Evolutionary conservation across 257 asterid species (phyloP).

Genomic region (Solanum sejunctum): DNA sequence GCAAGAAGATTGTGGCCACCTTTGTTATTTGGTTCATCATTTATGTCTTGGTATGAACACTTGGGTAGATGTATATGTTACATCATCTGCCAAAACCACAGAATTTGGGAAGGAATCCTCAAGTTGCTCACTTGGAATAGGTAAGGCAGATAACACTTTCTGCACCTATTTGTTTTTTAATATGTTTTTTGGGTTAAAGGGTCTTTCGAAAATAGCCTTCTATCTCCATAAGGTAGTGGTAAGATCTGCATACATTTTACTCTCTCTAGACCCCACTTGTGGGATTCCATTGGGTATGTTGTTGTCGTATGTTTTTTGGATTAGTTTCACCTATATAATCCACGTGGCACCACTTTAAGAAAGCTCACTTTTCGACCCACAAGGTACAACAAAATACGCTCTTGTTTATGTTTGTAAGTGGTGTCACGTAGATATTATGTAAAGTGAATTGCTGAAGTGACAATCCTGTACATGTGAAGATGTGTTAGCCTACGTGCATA

Average conservation of each 20-base stretch:
- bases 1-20: slow-evolving; percentile 70
- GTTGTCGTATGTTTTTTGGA: background rate
- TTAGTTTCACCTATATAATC: background rate
- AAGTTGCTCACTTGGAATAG: slow-evolving; percentile 39
- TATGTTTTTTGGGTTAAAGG: background rate
- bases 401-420: too few species aligned
- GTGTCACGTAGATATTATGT: too few species aligned
- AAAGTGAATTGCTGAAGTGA: too few species aligned
- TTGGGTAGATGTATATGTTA: slow-evolving; percentile 67
- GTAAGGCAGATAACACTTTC: slow-evolving; percentile 8
- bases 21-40: slow-evolving; percentile 49
- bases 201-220: too few species aligned
- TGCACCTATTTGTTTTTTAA: background rate
- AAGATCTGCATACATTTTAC: too few species aligned
- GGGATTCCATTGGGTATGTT: too few species aligned
- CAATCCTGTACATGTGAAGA: too few species aligned
- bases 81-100: slow-evolving; percentile 55
- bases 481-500: too few species aligned
- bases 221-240: too few species aligned
- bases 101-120: slow-evolving; percentile 50
- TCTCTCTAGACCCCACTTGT: too few species aligned
- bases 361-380: background rate
- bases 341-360: background rate
- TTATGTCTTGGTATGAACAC: slow-evolving; percentile 96
- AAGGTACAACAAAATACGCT: too few species aligned